Percentiles rank a stretch among this genome's conserved stretches.
Evolutionary conservation across 2,329 filamentous ascomycete genomes (phyloP).

Genomic region (Colletotrichum tropicale): DNA sequence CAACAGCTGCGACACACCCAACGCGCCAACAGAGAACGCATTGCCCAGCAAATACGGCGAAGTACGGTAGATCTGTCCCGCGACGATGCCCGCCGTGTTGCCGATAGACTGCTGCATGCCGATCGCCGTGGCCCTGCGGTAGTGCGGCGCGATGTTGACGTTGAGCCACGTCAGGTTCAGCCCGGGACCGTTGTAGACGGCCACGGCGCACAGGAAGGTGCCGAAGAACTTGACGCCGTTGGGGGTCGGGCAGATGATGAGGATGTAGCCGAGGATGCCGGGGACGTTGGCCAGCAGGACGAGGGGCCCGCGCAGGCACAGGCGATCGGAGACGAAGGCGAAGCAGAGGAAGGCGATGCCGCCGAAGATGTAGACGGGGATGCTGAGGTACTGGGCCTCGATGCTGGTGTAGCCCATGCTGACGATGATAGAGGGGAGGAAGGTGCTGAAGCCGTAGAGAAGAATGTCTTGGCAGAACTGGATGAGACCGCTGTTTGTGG

Average conservation of each 20-base stretch:
- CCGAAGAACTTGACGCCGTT: conserved; percentile 55
- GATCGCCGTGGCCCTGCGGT: conserved; percentile 49
- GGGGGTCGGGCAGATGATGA: conserved; percentile 51
- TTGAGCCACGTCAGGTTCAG: conserved; percentile 52
- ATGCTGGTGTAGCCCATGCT: conserved; percentile 56
- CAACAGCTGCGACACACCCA: conserved; percentile 36
- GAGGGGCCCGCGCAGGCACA: conserved; percentile 35
- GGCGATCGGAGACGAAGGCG: conserved; percentile 51
- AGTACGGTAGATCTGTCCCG: conserved; percentile 39
- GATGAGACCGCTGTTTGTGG: conserved; percentile 34
- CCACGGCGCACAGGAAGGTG: conserved; percentile 51
- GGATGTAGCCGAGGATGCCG: conserved; percentile 52
- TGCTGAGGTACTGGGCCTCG: conserved; percentile 57
- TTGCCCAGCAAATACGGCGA: conserved; percentile 35
- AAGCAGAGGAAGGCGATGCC: conserved; percentile 47
- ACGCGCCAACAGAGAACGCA: conserved; percentile 25
- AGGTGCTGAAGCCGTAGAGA: conserved; percentile 63
- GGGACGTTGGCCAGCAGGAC: conserved; percentile 63
- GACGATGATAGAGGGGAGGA: conserved; percentile 59
- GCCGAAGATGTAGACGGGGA: conserved; percentile 60
- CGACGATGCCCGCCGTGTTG: conserved; percentile 49
- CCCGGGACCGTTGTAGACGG: conserved; percentile 52
- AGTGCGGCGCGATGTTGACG: conserved; percentile 49
- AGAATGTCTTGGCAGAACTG: conserved; percentile 58
- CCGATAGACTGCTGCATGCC: conserved; percentile 37